These are phyloP conservation scores for Sphaerostilbella broomeana DNA, from an alignment of 2,329 filamentous ascomycete species.

Conservation along the genomic window DNA sequence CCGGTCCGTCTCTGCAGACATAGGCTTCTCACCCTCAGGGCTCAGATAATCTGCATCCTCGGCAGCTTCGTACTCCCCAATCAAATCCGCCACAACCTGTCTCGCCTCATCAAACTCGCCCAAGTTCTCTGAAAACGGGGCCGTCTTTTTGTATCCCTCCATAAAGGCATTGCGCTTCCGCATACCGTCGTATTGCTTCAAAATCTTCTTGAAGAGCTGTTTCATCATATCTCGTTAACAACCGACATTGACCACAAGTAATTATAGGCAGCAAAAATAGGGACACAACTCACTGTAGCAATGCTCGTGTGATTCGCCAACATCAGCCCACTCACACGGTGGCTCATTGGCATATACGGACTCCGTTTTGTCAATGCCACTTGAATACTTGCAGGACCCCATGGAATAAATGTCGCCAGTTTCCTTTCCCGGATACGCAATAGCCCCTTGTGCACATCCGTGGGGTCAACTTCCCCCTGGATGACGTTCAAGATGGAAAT, in stretches of 20 bases:
- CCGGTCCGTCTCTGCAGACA: constrained; percentile 48
- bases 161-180: constrained; percentile 95
- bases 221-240: background rate
- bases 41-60: constrained; percentile 87
- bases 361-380: constrained; percentile 95
- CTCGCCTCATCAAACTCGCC: constrained; percentile 93
- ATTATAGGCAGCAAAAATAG: background rate
- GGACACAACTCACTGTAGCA: constrained; percentile 57
- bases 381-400: constrained; percentile 96
- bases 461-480: constrained; percentile 95
- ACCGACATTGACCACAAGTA: background rate
- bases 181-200: constrained; percentile 87
- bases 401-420: constrained; percentile 93
- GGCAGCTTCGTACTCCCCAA: constrained; percentile 92
- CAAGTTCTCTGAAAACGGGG: constrained; percentile 84
- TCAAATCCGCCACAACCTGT: constrained; percentile 84
- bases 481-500: constrained; percentile 99
- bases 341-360: constrained; percentile 88
- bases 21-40: constrained; percentile 53
- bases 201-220: constrained; percentile 84
- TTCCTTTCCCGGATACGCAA: constrained; percentile 91
- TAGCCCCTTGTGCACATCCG: constrained; percentile 96
- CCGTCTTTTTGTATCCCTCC: constrained; percentile 92
- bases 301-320: constrained; percentile 97
- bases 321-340: constrained; percentile 94